These are phyloP conservation scores for Xylaria longipes DNA, from an alignment of 495 filamentous ascomycete species.

Conservation along the genomic window DNA sequence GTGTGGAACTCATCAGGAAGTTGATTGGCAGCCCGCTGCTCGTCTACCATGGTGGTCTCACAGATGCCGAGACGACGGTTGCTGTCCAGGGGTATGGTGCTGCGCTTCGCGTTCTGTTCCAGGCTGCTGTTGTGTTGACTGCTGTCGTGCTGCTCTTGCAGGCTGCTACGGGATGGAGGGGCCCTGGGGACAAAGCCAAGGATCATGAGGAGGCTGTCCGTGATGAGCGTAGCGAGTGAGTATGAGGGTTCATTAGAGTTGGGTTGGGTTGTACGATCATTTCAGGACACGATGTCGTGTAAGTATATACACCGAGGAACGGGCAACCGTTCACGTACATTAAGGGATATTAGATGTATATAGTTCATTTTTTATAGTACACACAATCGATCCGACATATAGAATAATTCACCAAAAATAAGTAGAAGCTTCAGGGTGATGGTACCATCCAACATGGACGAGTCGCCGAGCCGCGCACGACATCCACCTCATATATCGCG, in stretches of 20 bases:
- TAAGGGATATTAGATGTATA: neutral
- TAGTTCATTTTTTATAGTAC: no score
- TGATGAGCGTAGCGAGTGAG: neutral
- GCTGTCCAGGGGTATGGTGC: constrained; percentile 68
- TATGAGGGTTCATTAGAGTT: neutral
- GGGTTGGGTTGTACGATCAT: neutral
- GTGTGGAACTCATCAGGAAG: constrained; percentile 63
- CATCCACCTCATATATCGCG: neutral
- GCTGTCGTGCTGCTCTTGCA: constrained; percentile 63
- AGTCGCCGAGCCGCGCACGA: neutral
- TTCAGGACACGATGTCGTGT: neutral
- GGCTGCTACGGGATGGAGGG: constrained; percentile 72
- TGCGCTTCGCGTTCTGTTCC: constrained; percentile 64
- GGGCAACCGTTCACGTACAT: neutral
- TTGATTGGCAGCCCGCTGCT: constrained; percentile 73
- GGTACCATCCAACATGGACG: neutral
- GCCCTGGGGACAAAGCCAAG: constrained; percentile 31
- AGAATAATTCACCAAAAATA: neutral
- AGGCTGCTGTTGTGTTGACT: constrained; percentile 61
- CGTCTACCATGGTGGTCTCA: constrained; percentile 56
- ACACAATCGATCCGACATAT: neutral
- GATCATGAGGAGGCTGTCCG: constrained; percentile 34
- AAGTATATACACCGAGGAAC: neutral
- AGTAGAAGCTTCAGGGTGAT: neutral
- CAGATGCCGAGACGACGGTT: constrained; percentile 60